Evolutionary conservation across 495 filamentous ascomycete genomes (phyloP).

Genomic region (Penicillium macrosclerotiorum): DNA sequence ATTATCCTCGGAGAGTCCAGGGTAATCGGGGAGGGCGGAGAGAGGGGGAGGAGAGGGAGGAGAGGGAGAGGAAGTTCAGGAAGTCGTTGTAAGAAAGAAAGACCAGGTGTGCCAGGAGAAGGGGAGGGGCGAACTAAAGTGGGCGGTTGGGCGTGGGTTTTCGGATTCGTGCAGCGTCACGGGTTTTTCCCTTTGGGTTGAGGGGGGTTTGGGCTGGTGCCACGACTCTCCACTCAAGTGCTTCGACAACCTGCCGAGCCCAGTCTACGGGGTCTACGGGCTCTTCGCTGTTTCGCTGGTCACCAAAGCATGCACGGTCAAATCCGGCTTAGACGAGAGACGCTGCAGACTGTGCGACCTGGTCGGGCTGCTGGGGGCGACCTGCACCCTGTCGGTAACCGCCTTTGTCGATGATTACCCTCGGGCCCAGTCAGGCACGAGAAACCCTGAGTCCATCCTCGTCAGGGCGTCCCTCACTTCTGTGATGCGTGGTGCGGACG

Average conservation of each 20-base stretch:
- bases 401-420: conserved; percentile 1
- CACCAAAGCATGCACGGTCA: conserved; percentile 35
- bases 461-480: background rate
- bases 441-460: background rate
- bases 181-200: background rate
- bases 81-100: too few species aligned
- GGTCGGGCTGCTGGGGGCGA: background rate
- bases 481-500: background rate
- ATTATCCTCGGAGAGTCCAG: background rate
- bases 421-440: conserved; percentile 1
- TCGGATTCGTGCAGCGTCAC: background rate
- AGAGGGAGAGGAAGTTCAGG: conserved; percentile 14
- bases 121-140: conserved; percentile 25
- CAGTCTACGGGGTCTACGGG: background rate
- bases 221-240: conserved; percentile 41
- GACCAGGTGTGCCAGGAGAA: too few species aligned
- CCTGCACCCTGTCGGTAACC: conserved; percentile 14
- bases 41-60: conserved; percentile 9
- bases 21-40: too few species aligned
- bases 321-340: conserved; percentile 35
- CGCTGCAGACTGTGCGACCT: conserved; percentile 3
- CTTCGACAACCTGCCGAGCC: conserved; percentile 4
- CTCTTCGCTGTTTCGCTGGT: background rate
- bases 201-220: conserved; percentile 38
- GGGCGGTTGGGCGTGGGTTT: conserved; percentile 43